phyloP scores from a whole-genome alignment of 2,329 filamentous ascomycete species.

The Aspergillus fumigatiaffinis region DNA sequence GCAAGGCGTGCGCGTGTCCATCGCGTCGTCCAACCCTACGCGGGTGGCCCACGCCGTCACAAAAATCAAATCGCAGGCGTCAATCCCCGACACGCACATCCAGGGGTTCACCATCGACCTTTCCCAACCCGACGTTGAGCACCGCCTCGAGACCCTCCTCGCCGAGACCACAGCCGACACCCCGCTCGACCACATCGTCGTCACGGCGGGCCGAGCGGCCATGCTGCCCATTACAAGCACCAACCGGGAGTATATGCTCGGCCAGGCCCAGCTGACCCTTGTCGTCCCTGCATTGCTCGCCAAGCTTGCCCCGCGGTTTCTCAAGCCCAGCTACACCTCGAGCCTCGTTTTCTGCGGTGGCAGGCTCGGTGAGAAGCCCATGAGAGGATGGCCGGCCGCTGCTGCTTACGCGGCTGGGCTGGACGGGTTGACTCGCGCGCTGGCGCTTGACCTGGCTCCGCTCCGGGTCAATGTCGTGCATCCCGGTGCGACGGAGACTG shows the following conservation, averaged over 20 bases:
- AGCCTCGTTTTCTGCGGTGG: too few species aligned
- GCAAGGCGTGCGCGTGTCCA: constrained; percentile 44
- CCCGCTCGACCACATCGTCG: constrained; percentile 49
- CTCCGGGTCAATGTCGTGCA: too few species aligned
- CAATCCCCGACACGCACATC: constrained; percentile 41
- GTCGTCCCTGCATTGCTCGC: too few species aligned
- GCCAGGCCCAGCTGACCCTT: too few species aligned
- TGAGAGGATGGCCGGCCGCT: too few species aligned
- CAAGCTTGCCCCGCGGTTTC: background rate
- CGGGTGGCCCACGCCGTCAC: constrained; percentile 38
- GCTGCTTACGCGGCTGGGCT: too few species aligned
- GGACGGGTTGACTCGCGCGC: too few species aligned
- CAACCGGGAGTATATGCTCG: too few species aligned
- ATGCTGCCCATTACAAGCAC: too few species aligned
- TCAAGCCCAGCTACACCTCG: background rate
- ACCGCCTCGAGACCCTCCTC: constrained; percentile 41
- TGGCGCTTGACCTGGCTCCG: too few species aligned
- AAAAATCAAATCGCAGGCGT: constrained; percentile 29
- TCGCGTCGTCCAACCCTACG: constrained; percentile 44
- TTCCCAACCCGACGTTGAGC: constrained; percentile 38
- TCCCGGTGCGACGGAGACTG: too few species aligned
- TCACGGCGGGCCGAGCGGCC: constrained; percentile 41
- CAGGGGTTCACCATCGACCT: constrained; percentile 44
- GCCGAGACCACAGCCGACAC: constrained; percentile 26
- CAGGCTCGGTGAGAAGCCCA: too few species aligned